Evolutionary conservation across 2,329 filamentous ascomycete species (phyloP).

Genomic region (Penicillium concentricum): DNA sequence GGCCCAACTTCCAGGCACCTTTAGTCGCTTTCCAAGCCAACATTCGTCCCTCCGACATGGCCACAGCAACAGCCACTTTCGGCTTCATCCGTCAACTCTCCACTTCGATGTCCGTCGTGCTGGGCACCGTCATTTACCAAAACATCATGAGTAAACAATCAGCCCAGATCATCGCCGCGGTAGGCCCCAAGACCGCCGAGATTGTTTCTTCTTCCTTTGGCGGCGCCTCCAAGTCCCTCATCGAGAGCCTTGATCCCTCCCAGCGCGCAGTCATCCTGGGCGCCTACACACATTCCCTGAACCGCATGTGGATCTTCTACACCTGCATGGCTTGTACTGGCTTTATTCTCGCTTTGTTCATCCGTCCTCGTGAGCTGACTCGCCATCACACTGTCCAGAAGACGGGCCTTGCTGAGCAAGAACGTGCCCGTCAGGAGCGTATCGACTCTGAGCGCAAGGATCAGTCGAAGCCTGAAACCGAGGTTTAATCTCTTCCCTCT

Average conservation of each 20-base stretch:
- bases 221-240: slow-evolving; percentile 34
- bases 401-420: slow-evolving; percentile 47
- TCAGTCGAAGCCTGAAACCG: slow-evolving; percentile 63
- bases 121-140: slow-evolving; percentile 54
- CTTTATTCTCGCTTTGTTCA: slow-evolving; percentile 41
- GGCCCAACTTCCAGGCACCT: slow-evolving; percentile 63
- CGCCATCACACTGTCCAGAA: slow-evolving; percentile 45
- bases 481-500: slow-evolving; percentile 10
- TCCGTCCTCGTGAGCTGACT: slow-evolving; percentile 40
- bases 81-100: slow-evolving; percentile 60
- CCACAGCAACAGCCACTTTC: slow-evolving; percentile 62
- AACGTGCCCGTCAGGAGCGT: slow-evolving; percentile 41
- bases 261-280: slow-evolving; percentile 41
- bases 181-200: slow-evolving; percentile 31
- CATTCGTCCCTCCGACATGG: slow-evolving; percentile 60
- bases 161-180: slow-evolving; percentile 24
- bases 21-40: slow-evolving; percentile 64
- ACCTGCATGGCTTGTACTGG: slow-evolving; percentile 38
- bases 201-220: slow-evolving; percentile 35
- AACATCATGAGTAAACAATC: slow-evolving; percentile 38
- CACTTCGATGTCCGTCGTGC: slow-evolving; percentile 58
- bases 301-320: slow-evolving; percentile 54
- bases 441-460: slow-evolving; percentile 53
- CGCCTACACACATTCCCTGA: slow-evolving; percentile 45
- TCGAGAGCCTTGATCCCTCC: slow-evolving; percentile 32